Conservation (phyloP, 768 basidiomycete genomes). For the Suillus hirtellus region DNA sequence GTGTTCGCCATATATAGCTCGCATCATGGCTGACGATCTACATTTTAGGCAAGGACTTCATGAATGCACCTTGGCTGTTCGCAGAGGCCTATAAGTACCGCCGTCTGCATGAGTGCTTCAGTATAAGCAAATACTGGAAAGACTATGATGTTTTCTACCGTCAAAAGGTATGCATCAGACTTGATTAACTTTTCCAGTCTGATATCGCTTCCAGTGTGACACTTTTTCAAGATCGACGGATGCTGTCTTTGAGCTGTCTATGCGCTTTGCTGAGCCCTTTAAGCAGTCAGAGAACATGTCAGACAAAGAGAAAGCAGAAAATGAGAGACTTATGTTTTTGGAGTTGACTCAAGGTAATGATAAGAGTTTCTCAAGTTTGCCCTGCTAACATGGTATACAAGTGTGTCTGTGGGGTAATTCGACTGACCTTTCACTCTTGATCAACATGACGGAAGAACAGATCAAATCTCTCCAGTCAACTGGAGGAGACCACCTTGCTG, state of each 20-base stretch:
- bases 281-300: conserved; percentile 55
- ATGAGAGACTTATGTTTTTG: conserved; percentile 82
- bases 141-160: conserved; percentile 95
- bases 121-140: conserved; percentile 84
- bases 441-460: conserved; percentile 98
- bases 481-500: conserved; percentile 92
- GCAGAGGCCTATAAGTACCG: conserved; percentile 95
- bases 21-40: neutral
- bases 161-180: conserved; percentile 62
- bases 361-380: conserved; percentile 7
- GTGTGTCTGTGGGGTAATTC: conserved; percentile 98
- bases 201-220: conserved; percentile 61
- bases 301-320: conserved; percentile 57
- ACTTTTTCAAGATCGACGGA: conserved; percentile 92
- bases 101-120: conserved; percentile 91
- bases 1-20: neutral
- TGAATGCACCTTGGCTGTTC: conserved; percentile 96
- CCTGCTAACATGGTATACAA: conserved; percentile 27
- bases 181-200: conserved; percentile 6
- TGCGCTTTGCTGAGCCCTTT: conserved; percentile 87
- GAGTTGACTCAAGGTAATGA: conserved; percentile 85
- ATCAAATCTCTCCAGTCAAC: conserved; percentile 96
- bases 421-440: conserved; percentile 90
- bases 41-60: conserved; percentile 75
- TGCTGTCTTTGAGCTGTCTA: conserved; percentile 92